A percentile compares a stretch with the other conserved stretches of the same genome.
These are phyloP conservation scores for Phytophthora foliorum DNA, from an alignment of 352 stramenopile species.

Conservation along the genomic window DNA sequence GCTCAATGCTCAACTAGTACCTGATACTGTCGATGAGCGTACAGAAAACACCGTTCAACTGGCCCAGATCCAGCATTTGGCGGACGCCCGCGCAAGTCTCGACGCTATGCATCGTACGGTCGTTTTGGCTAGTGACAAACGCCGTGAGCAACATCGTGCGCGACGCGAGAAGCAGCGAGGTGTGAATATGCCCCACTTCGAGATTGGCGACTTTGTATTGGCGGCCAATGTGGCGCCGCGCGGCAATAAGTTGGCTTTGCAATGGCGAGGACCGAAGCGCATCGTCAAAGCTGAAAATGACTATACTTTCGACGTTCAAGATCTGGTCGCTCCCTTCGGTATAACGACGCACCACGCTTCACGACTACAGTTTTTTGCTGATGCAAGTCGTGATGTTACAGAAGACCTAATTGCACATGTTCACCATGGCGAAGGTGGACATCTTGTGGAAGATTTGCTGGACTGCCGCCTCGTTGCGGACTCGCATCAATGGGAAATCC, in stretches of 20 bases:
- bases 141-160: too few relatives aligned
- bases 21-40: too few relatives aligned
- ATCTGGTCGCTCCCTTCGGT: neutral
- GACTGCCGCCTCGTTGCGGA: too few relatives aligned
- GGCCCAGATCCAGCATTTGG: too few relatives aligned
- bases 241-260: neutral
- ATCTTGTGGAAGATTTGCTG: neutral
- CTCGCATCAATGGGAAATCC: too few relatives aligned
- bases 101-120: too few relatives aligned
- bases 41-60: too few relatives aligned
- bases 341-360: neutral
- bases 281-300: neutral
- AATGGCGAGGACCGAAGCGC: neutral
- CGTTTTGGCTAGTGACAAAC: too few relatives aligned
- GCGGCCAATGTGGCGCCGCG: too few relatives aligned
- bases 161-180: neutral
- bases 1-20: too few relatives aligned
- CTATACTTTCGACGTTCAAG: neutral
- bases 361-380: neutral
- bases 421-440: neutral
- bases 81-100: too few relatives aligned
- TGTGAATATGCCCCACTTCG: neutral
- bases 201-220: neutral
- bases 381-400: neutral
- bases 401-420: neutral